Evolutionary conservation across 768 basidiomycete species (phyloP).

Genomic region (Cantharellus cinnabarinus): DNA sequence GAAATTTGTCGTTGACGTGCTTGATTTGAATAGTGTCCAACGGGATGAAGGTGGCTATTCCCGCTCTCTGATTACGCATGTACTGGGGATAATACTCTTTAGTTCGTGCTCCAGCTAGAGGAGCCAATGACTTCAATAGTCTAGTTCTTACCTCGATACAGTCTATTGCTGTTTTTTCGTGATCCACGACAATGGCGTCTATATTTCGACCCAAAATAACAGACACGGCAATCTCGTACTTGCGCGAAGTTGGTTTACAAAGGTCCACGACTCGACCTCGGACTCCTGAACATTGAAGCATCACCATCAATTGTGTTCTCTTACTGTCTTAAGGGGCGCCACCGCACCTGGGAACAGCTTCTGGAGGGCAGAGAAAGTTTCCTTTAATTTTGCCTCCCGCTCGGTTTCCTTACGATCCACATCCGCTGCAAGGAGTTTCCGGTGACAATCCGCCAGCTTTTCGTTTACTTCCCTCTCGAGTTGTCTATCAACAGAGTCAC

Average conservation of each 20-base stretch:
- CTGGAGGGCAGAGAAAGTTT: slow-evolving; percentile 65
- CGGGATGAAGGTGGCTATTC: slow-evolving; percentile 94
- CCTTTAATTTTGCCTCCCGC: slow-evolving; percentile 63
- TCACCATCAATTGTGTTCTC: too few relatives aligned
- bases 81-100: slow-evolving; percentile 31
- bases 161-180: slow-evolving; percentile 91
- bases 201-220: slow-evolving; percentile 87
- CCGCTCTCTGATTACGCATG: slow-evolving; percentile 83
- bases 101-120: neutral
- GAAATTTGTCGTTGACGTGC: slow-evolving; percentile 83
- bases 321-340: neutral
- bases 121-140: neutral
- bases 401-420: slow-evolving; percentile 77
- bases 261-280: slow-evolving; percentile 83
- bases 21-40: slow-evolving; percentile 96
- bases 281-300: slow-evolving; percentile 36
- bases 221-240: slow-evolving; percentile 81
- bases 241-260: slow-evolving; percentile 81
- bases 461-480: slow-evolving; percentile 84
- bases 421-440: slow-evolving; percentile 75
- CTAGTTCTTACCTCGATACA: slow-evolving; percentile 60
- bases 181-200: slow-evolving; percentile 89
- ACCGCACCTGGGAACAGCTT: slow-evolving; percentile 66
- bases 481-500: slow-evolving; percentile 29
- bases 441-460: slow-evolving; percentile 63